A percentile compares a stretch with the other conserved stretches of the same genome.
Evolutionary conservation across 805 yeast species (phyloP).

Genomic region (Ogataea trehaloabstinens): DNA sequence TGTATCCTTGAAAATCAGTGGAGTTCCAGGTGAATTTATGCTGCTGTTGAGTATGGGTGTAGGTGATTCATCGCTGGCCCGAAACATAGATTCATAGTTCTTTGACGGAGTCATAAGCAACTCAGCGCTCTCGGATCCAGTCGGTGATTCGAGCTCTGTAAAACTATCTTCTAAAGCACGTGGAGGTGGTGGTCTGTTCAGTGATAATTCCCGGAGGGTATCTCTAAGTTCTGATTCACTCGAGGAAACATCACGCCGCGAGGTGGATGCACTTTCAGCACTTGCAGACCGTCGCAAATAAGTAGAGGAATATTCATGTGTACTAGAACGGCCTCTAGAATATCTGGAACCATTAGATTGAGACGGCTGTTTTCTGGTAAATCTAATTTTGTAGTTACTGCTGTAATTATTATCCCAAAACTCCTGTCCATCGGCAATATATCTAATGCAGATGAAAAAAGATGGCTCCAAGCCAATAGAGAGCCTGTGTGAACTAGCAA

Average conservation of each 20-base stretch:
- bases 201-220: conserved; percentile 5
- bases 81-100: conserved; percentile 17
- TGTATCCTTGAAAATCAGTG: conserved; percentile 20
- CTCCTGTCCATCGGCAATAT: conserved; percentile 46
- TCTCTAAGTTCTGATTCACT: conserved; percentile 3
- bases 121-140: conserved; percentile 1
- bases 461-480: conserved; percentile 23
- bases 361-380: conserved; percentile 10
- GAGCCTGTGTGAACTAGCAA: conserved; percentile 17
- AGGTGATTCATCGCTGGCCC: conserved; percentile 6
- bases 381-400: conserved; percentile 55
- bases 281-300: conserved; percentile 26
- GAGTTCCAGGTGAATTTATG: conserved; percentile 25
- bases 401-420: conserved; percentile 76
- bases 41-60: conserved; percentile 9
- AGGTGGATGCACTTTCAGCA: conserved; percentile 16
- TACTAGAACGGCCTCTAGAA: conserved; percentile 4
- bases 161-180: not conserved
- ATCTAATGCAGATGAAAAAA: conserved; percentile 54
- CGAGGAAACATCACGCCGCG: conserved; percentile 2
- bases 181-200: conserved; percentile 9
- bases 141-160: not conserved
- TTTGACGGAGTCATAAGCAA: conserved; percentile 18
- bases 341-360: not conserved
- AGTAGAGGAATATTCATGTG: conserved; percentile 15